Percentiles rank a stretch among this genome's conserved stretches.
Evolutionary conservation across 768 basidiomycete genomes (phyloP).

Genomic region (Suillus paluster): DNA sequence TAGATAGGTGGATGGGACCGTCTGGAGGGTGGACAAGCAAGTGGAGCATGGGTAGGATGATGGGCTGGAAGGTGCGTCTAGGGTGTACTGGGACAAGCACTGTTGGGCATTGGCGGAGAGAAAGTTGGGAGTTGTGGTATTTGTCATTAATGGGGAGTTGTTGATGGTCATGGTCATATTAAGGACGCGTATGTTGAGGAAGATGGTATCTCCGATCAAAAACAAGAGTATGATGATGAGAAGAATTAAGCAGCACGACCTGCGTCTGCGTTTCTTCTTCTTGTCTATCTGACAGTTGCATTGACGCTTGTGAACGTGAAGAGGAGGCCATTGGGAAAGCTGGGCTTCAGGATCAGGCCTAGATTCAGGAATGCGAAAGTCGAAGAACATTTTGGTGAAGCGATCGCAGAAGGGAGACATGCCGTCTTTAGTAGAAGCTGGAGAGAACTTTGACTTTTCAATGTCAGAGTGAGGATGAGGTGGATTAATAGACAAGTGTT

Average conservation of each 20-base stretch:
- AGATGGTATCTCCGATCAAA: slow-evolving; percentile 44
- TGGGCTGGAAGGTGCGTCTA: slow-evolving; percentile 49
- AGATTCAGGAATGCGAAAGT: slow-evolving; percentile 30
- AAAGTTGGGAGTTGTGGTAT: slow-evolving; percentile 24
- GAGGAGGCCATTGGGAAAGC: slow-evolving; percentile 41
- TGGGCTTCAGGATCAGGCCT: slow-evolving; percentile 24
- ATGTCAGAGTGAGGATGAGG: slow-evolving; percentile 19
- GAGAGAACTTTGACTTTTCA: slow-evolving; percentile 47
- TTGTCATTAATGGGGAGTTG: slow-evolving; percentile 13
- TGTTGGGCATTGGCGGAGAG: slow-evolving; percentile 46
- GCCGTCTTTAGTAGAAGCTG: slow-evolving; percentile 41
- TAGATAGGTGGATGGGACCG: slow-evolving; percentile 40
- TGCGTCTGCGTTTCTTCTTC: slow-evolving; percentile 35
- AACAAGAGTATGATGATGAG: slow-evolving; percentile 47
- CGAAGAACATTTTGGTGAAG: slow-evolving; percentile 42
- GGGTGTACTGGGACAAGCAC: slow-evolving; percentile 49
- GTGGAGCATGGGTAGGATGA: slow-evolving; percentile 49
- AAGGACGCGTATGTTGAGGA: slow-evolving; percentile 43
- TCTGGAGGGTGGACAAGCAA: slow-evolving; percentile 46
- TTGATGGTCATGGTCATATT: slow-evolving; percentile 17
- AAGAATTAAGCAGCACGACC: slow-evolving; percentile 31
- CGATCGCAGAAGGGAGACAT: slow-evolving; percentile 33
- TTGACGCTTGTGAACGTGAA: slow-evolving; percentile 42
- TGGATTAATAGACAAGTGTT: slow-evolving; percentile 31
- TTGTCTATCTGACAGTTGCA: slow-evolving; percentile 27